Conservation (phyloP, 345 rosid species). For the Populus deltoides region DNA sequence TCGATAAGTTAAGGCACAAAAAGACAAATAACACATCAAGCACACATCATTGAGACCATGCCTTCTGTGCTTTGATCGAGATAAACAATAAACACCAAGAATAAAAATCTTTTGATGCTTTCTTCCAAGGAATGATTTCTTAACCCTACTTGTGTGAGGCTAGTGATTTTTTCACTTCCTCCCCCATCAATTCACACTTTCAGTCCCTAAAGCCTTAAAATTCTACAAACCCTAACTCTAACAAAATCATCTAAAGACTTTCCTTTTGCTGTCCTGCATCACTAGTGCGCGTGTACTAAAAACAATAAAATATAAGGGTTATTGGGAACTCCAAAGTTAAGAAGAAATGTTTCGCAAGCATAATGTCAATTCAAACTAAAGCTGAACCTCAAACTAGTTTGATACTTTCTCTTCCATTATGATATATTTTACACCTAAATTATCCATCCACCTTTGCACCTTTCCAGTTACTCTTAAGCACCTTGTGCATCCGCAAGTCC, state of each 20-base stretch:
- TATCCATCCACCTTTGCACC: too few species aligned
- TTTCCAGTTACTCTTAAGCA: neutral
- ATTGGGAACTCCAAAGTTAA: too few species aligned
- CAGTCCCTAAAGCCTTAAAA: neutral
- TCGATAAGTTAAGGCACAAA: slow-evolving; percentile 2
- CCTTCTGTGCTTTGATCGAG: neutral
- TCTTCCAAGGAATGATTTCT: neutral
- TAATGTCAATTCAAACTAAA: too few species aligned
- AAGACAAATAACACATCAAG: neutral
- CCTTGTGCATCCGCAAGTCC: neutral
- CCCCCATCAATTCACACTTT: neutral
- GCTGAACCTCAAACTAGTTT: too few species aligned
- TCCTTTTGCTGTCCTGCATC: too few species aligned
- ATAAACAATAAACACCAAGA: neutral
- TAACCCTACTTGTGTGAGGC: neutral
- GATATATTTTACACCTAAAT: too few species aligned
- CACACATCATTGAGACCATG: neutral
- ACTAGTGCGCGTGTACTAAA: too few species aligned
- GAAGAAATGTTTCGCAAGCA: too few species aligned
- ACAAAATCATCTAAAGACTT: too few species aligned
- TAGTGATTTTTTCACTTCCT: neutral
- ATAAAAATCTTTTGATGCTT: neutral
- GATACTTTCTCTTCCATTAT: too few species aligned
- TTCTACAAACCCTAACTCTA: too few species aligned
- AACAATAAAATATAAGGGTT: too few species aligned